phyloP scores from a whole-genome alignment of 768 basidiomycete genomes.

The Rhizopogon roseolus region DNA sequence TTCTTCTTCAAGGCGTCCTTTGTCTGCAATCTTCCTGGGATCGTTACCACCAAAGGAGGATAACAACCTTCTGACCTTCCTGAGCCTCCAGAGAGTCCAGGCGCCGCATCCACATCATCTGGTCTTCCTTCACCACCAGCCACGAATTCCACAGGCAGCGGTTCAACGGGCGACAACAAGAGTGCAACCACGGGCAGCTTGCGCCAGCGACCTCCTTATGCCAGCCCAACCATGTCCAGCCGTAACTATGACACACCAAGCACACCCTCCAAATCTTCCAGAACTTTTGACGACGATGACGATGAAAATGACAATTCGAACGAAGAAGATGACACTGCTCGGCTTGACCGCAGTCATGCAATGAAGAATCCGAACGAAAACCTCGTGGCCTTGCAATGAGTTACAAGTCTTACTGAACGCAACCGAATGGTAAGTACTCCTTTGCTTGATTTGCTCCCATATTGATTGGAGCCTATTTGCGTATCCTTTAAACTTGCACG shows the following conservation, averaged over 20 bases:
- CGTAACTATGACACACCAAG: constrained; percentile 33
- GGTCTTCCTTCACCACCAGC: constrained; percentile 82
- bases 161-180: constrained; percentile 61
- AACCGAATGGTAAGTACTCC: constrained; percentile 60
- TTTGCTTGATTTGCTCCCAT: constrained; percentile 14
- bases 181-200: constrained; percentile 37
- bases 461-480: constrained; percentile 18
- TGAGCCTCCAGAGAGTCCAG: constrained; percentile 61
- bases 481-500: constrained; percentile 25
- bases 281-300: constrained; percentile 35
- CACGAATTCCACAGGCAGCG: constrained; percentile 81
- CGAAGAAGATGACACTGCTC: constrained; percentile 63
- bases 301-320: constrained; percentile 44
- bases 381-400: constrained; percentile 56
- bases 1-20: constrained; percentile 45
- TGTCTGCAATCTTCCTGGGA: constrained; percentile 59
- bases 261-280: constrained; percentile 20
- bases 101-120: constrained; percentile 45
- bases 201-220: constrained; percentile 27
- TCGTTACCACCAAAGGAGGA: constrained; percentile 34
- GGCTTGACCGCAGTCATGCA: constrained; percentile 34
- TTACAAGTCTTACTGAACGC: constrained; percentile 64
- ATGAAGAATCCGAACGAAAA: constrained; percentile 46
- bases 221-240: constrained; percentile 35
- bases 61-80: constrained; percentile 55